A percentile compares a stretch with the other conserved stretches of the same genome.
phyloP scores from a whole-genome alignment of 768 basidiomycete species.

The Omphalotus guepiniiformis region DNA sequence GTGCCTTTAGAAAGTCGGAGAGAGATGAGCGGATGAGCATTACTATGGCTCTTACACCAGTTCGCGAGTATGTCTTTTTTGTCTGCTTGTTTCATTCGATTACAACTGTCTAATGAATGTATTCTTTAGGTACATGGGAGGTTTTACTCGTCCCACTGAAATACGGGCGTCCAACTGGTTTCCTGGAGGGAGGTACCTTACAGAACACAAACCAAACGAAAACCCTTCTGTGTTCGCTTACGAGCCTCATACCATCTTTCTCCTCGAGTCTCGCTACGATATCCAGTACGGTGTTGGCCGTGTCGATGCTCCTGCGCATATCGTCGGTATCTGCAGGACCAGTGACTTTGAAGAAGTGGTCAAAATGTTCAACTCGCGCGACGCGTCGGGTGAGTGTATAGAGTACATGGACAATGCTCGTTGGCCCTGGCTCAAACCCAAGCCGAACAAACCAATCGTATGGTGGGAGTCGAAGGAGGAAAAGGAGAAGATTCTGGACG shows the following conservation, averaged over 20 bases:
- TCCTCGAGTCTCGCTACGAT: constrained; percentile 31
- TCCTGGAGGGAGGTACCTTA: constrained; percentile 27
- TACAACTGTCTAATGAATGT: constrained; percentile 1
- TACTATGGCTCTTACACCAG: constrained; percentile 28
- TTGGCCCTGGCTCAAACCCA: constrained; percentile 27
- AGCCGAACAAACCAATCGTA: constrained; percentile 9
- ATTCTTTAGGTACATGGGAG: constrained; percentile 31
- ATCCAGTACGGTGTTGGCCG: constrained; percentile 26
- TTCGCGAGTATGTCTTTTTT: constrained; percentile 15
- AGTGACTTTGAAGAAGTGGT: constrained; percentile 26
- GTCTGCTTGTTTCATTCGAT: background rate
- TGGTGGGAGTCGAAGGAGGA: constrained; percentile 28
- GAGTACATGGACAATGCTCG: constrained; percentile 34
- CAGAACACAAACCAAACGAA: constrained; percentile 22
- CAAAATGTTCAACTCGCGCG: constrained; percentile 25
- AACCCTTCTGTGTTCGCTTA: constrained; percentile 31
- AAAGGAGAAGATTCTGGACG: constrained; percentile 14
- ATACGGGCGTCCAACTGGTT: constrained; percentile 34
- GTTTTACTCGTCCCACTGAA: constrained; percentile 34
- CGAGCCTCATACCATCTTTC: constrained; percentile 33
- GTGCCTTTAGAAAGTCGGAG: constrained; percentile 34
- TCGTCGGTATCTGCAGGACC: constrained; percentile 31
- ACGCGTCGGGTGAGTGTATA: constrained; percentile 10
- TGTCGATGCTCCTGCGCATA: constrained; percentile 23
- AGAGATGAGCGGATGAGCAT: constrained; percentile 38